Conservation (phyloP, 139 green algal genomes). For the Chloropicon primus region DNA sequence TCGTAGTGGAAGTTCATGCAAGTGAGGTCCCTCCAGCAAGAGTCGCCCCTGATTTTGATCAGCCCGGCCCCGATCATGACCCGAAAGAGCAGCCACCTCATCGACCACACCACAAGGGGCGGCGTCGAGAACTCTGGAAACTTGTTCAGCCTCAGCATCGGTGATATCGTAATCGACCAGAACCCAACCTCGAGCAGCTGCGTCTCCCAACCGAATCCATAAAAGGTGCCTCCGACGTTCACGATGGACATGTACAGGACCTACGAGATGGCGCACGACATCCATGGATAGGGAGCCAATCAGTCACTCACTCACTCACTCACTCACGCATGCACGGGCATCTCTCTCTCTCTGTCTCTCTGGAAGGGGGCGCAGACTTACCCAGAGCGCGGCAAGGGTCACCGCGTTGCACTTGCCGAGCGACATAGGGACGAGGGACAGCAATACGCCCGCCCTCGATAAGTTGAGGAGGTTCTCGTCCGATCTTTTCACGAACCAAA, state of each 20-base stretch:
- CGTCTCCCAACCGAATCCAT: background rate
- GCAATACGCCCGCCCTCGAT: background rate
- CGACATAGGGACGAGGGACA: background rate
- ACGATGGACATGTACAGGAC: background rate
- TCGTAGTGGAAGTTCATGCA: background rate
- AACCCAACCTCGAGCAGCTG: background rate
- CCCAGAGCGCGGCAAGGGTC: background rate
- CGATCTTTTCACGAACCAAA: background rate
- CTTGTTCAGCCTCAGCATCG: background rate
- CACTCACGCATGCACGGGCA: too few relatives aligned
- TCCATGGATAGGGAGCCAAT: too few relatives aligned
- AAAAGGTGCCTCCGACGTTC: background rate
- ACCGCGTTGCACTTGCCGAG: background rate
- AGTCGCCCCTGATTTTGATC: background rate
- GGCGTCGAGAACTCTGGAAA: background rate
- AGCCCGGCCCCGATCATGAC: background rate
- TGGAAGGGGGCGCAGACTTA: too few relatives aligned
- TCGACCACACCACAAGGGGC: background rate
- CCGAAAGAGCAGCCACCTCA: background rate
- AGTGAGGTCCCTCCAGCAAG: background rate
- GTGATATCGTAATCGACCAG: background rate
- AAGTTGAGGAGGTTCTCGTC: background rate
- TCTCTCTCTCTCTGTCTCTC: too few relatives aligned
- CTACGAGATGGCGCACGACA: too few relatives aligned
- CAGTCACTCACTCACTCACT: too few relatives aligned